A percentile compares a stretch with the other conserved stretches of the same genome.
Evolutionary conservation across 2,329 filamentous ascomycete genomes (phyloP).

Genomic region (Teratosphaeriaceae sp.): DNA sequence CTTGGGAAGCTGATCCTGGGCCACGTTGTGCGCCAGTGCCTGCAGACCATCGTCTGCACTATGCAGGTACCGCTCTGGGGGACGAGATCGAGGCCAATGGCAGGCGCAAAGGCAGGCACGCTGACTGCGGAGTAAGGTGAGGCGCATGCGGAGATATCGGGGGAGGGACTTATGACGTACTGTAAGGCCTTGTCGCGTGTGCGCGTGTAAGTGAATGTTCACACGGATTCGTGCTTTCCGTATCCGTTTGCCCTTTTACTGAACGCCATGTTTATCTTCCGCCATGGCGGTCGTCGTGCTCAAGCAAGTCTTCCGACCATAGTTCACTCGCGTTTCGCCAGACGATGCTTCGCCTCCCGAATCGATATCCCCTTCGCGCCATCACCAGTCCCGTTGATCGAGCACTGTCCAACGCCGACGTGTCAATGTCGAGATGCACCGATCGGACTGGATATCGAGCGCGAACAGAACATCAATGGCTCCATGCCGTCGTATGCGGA

Average conservation of each 20-base stretch:
- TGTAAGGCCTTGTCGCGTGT: not conserved
- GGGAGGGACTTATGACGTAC: not conserved
- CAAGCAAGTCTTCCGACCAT: not conserved
- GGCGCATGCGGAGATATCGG: not conserved
- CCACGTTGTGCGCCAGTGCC: not conserved
- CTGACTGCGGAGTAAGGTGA: not conserved
- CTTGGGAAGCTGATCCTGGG: not conserved
- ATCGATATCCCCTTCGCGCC: constrained; percentile 27
- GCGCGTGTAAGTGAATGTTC: not conserved
- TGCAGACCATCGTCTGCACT: not conserved
- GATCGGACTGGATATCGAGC: constrained; percentile 65
- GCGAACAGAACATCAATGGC: constrained; percentile 61
- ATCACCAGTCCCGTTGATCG: constrained; percentile 40
- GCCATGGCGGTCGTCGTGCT: constrained; percentile 16
- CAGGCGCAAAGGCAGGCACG: not conserved
- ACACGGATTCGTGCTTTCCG: not conserved
- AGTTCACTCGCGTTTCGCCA: not conserved
- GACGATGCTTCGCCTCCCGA: constrained; percentile 19
- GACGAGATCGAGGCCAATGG: constrained; percentile 1
- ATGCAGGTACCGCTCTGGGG: not conserved
- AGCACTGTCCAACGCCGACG: constrained; percentile 65
- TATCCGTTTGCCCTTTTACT: not conserved
- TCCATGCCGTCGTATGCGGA: constrained; percentile 73
- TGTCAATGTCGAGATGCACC: constrained; percentile 68
- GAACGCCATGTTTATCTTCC: constrained; percentile 20